A percentile compares a stretch with the other conserved stretches of the same genome.
These are phyloP conservation scores for Verticillium dahliae DNA, from an alignment of 2,329 filamentous ascomycete genomes.

Conservation along the genomic window DNA sequence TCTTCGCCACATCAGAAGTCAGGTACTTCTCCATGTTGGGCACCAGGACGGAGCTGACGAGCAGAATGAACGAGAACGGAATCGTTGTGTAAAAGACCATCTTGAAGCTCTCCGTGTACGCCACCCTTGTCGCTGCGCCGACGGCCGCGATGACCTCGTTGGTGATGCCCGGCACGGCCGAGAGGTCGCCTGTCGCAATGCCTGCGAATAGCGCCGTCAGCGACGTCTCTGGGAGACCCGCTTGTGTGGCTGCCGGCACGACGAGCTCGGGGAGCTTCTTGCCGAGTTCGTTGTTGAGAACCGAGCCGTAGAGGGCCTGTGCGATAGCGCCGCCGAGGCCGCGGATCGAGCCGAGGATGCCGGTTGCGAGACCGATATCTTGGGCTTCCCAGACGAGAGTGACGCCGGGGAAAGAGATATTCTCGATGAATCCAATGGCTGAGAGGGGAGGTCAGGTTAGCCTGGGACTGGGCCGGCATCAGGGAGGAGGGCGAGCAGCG, in stretches of 20 bases:
- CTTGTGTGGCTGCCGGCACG: slow-evolving; percentile 21
- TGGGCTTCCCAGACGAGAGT: slow-evolving; percentile 37
- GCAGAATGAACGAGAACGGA: slow-evolving; percentile 30
- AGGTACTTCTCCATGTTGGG: slow-evolving; percentile 36
- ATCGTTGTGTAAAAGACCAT: slow-evolving; percentile 34
- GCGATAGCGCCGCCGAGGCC: slow-evolving; percentile 31
- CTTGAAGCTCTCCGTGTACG: slow-evolving; percentile 35
- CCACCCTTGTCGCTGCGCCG: slow-evolving; percentile 24
- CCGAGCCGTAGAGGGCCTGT: slow-evolving; percentile 27
- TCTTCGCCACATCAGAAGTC: slow-evolving; percentile 35
- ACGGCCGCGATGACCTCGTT: slow-evolving; percentile 25
- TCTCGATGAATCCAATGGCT: slow-evolving; percentile 30
- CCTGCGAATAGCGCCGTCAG: slow-evolving; percentile 24
- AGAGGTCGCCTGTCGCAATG: slow-evolving; percentile 22
- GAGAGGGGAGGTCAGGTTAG: slow-evolving; percentile 4
- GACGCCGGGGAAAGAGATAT: slow-evolving; percentile 33
- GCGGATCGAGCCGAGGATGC: slow-evolving; percentile 38
- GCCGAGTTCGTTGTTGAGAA: slow-evolving; percentile 27
- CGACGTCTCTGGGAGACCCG: slow-evolving; percentile 26
- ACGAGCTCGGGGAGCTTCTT: slow-evolving; percentile 26
- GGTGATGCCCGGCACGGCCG: slow-evolving; percentile 25
- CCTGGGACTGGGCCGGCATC: too few relatives aligned
- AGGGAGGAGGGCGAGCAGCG: too few relatives aligned
- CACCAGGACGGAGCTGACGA: slow-evolving; percentile 27
- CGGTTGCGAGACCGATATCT: slow-evolving; percentile 37